Percentiles rank a stretch among this genome's conserved stretches.
Conservation (phyloP, 306 rosid species). For the Quercus glauca region DNA sequence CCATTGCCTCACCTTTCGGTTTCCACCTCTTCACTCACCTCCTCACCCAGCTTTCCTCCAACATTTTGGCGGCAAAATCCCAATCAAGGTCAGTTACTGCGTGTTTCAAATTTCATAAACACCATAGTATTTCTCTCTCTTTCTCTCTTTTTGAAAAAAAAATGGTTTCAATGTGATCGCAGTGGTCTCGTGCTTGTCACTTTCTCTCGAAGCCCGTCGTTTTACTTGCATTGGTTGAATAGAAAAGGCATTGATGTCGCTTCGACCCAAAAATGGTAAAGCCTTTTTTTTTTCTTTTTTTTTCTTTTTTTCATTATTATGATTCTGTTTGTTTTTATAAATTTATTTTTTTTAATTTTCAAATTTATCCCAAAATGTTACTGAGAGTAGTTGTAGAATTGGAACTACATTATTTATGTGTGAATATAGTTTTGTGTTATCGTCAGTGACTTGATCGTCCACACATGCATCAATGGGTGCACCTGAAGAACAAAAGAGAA, state of each 20-base stretch:
- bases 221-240: slow-evolving; percentile 51
- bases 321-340: not conserved
- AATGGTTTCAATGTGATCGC: not conserved
- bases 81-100: slow-evolving; percentile 61
- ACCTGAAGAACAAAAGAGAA: no score
- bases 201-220: slow-evolving; percentile 66
- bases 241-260: slow-evolving; percentile 45
- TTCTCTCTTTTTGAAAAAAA: not conserved
- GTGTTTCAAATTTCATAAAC: not conserved
- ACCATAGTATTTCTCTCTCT: not conserved
- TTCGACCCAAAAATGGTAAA: slow-evolving; percentile 57
- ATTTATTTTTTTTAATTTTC: not conserved
- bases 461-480: no score
- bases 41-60: slow-evolving; percentile 58
- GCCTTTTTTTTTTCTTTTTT: not conserved
- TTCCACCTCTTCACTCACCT: slow-evolving; percentile 54
- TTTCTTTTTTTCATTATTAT: not conserved
- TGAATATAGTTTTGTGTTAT: no score
- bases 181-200: slow-evolving; percentile 77
- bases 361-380: not conserved
- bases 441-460: no score
- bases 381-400: not conserved
- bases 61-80: slow-evolving; percentile 57
- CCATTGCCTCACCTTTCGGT: slow-evolving; percentile 62
- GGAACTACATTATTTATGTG: no score